phyloP scores from a whole-genome alignment of 176 grass and related monocot species.

The Phragmites australis region DNA sequence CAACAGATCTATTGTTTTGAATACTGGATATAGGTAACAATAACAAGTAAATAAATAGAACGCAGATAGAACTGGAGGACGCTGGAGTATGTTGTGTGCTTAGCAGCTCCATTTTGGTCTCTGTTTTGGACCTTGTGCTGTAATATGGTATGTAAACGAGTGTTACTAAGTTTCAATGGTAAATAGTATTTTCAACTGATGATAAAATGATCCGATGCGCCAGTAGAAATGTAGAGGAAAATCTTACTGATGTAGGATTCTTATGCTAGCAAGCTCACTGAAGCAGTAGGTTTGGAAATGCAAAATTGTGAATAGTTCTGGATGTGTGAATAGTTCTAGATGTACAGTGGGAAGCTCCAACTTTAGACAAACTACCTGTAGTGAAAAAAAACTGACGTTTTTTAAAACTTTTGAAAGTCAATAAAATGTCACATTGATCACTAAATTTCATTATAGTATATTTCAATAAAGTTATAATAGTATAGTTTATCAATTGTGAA shows the following conservation, averaged over 20 bases:
- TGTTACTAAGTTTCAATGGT: not conserved
- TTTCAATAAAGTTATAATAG: too few species aligned
- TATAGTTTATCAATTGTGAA: too few species aligned
- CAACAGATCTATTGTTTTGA: not conserved
- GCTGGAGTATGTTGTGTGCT: not conserved
- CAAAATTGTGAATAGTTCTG: too few species aligned
- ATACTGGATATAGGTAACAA: not conserved
- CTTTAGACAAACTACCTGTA: too few species aligned
- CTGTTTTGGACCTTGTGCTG: not conserved
- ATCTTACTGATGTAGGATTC: not conserved
- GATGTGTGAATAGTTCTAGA: too few species aligned
- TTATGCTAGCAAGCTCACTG: too few species aligned
- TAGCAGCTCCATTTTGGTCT: not conserved
- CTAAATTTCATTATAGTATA: too few species aligned
- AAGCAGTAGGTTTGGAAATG: too few species aligned
- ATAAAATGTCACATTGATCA: too few species aligned
- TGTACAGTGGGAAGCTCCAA: too few species aligned
- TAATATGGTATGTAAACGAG: not conserved
- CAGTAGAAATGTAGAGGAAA: not conserved
- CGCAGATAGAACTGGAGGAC: not conserved
- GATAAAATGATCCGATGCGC: not conserved
- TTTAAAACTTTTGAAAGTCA: too few species aligned
- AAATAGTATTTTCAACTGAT: not conserved
- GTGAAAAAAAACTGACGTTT: too few species aligned
- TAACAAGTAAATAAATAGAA: constrained; percentile 1